Evolutionary conservation across 139 green algal genomes (phyloP).

Genomic region (Micractinium conductrix): DNA sequence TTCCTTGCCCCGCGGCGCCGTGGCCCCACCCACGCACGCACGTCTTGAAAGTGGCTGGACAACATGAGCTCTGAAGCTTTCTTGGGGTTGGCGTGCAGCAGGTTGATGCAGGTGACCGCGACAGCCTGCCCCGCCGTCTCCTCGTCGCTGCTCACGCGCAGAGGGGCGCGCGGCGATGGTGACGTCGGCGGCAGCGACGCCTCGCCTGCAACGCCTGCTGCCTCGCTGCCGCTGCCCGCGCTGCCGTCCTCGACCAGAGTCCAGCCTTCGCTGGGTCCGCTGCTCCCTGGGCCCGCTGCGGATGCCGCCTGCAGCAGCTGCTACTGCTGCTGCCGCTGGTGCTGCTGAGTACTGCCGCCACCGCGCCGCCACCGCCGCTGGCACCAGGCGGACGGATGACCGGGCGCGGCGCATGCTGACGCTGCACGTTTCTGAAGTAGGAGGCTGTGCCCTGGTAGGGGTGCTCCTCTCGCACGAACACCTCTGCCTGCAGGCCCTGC

Average conservation of each 20-base stretch:
- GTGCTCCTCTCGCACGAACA: constrained; percentile 78
- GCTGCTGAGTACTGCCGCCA: neutral
- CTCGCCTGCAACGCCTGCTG: constrained; percentile 3
- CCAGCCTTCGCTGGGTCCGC: constrained; percentile 8
- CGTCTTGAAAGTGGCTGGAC: constrained; percentile 76
- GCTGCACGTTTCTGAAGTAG: constrained; percentile 85
- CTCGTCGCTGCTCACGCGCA: neutral
- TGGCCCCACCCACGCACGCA: neutral
- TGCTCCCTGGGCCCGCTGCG: neutral
- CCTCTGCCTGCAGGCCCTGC: constrained; percentile 62
- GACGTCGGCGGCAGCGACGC: neutral
- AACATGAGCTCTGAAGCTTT: constrained; percentile 74
- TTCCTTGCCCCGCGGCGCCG: no score
- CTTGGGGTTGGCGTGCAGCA: constrained; percentile 86
- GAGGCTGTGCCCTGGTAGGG: constrained; percentile 84
- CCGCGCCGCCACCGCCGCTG: neutral
- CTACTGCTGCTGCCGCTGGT: neutral
- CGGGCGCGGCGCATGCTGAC: constrained; percentile 60
- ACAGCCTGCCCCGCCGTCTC: constrained; percentile 35
- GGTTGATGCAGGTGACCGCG: constrained; percentile 91
- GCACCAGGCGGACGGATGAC: neutral
- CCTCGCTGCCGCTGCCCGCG: neutral
- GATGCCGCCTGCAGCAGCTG: neutral
- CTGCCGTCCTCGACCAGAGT: constrained; percentile 9
- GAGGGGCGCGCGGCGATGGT: no score